These are phyloP conservation scores for Amylostereum areolatum DNA, from an alignment of 1,284 basidiomycete genomes.

Conservation along the genomic window DNA sequence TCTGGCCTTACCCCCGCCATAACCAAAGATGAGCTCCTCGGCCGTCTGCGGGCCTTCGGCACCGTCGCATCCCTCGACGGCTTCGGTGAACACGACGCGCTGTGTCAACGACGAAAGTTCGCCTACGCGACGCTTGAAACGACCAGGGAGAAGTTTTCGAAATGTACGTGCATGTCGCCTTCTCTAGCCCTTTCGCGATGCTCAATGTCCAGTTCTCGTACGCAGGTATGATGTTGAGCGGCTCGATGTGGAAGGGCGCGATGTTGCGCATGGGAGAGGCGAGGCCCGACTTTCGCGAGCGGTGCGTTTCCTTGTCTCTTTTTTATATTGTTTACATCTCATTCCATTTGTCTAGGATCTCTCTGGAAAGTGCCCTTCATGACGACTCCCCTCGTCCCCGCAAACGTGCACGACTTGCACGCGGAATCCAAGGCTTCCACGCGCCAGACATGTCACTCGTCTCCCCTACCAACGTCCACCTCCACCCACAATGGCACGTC, in stretches of 20 bases:
- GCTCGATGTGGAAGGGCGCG: conserved; percentile 78
- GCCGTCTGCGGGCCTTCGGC: conserved; percentile 60
- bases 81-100: conserved; percentile 53
- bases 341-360: conserved; percentile 24
- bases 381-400: conserved; percentile 18
- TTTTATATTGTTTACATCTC: not conserved
- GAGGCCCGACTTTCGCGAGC: conserved; percentile 60
- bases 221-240: conserved; percentile 69
- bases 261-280: conserved; percentile 77
- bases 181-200: conserved; percentile 2
- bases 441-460: conserved; percentile 59
- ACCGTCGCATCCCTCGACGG: conserved; percentile 65
- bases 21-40: conserved; percentile 47
- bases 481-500: conserved; percentile 56
- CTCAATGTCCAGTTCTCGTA: not conserved
- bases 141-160: conserved; percentile 48
- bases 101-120: conserved; percentile 64
- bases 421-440: conserved; percentile 32
- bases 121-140: conserved; percentile 69
- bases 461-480: conserved; percentile 45
- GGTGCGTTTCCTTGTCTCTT: conserved; percentile 30
- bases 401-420: conserved; percentile 29
- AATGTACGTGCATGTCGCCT: conserved; percentile 41
- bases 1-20: conserved; percentile 68
- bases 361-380: conserved; percentile 24